Evolutionary conservation across 2,329 filamentous ascomycete species (phyloP).

Genomic region (Epichloe coenophiala): DNA sequence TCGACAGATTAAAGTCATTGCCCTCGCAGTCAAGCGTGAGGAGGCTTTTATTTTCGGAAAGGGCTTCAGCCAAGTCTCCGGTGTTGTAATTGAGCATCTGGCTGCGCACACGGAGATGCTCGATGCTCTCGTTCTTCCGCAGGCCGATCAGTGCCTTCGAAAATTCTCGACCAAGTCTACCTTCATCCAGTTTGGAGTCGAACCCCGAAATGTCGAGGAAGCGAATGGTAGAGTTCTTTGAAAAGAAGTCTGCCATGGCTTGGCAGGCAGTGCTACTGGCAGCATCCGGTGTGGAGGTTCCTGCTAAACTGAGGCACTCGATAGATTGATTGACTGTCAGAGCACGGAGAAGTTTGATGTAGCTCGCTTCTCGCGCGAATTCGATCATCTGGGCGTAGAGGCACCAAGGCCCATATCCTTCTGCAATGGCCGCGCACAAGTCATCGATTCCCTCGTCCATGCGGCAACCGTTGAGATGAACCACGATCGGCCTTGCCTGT

Average conservation of each 20-base stretch:
- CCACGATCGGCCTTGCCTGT: conserved; percentile 30
- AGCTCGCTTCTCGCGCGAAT: conserved; percentile 37
- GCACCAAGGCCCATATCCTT: conserved; percentile 33
- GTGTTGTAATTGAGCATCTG: conserved; percentile 42
- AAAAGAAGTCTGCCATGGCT: conserved; percentile 36
- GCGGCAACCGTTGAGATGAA: conserved; percentile 38
- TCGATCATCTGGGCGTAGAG: conserved; percentile 45
- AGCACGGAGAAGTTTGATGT: conserved; percentile 35
- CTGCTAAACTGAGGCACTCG: conserved; percentile 38
- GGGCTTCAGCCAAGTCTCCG: conserved; percentile 35
- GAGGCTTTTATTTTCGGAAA: conserved; percentile 34
- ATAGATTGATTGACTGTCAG: conserved; percentile 37
- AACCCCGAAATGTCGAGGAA: conserved; percentile 44
- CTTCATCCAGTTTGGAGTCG: conserved; percentile 43
- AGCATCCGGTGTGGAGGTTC: conserved; percentile 35
- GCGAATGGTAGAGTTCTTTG: conserved; percentile 35
- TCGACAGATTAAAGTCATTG: conserved; percentile 41
- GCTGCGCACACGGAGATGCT: conserved; percentile 41
- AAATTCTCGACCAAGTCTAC: conserved; percentile 39
- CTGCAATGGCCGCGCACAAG: conserved; percentile 32
- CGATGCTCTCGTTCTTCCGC: conserved; percentile 28
- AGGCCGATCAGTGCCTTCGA: conserved; percentile 35
- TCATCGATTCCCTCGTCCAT: conserved; percentile 39
- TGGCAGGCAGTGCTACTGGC: conserved; percentile 32
- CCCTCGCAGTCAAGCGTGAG: conserved; percentile 40